These are phyloP conservation scores for Boletus vermiculosoides DNA, from an alignment of 768 basidiomycete genomes.

Conservation along the genomic window DNA sequence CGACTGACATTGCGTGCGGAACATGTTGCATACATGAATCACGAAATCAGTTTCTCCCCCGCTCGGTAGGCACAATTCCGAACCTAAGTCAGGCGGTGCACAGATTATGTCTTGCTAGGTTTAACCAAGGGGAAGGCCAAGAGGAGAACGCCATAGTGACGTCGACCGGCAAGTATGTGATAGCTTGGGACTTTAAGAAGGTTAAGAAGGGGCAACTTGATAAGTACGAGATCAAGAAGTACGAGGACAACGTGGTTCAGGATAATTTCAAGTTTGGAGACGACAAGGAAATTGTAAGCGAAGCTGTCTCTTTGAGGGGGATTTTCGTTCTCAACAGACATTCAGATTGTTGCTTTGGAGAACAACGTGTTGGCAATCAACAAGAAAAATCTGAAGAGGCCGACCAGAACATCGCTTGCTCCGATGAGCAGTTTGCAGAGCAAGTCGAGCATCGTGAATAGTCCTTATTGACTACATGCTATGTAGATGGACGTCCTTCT, in stretches of 20 bases:
- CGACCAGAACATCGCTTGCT: slow-evolving; percentile 70
- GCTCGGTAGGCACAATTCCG: slow-evolving; percentile 63
- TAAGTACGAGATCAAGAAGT: slow-evolving; percentile 96
- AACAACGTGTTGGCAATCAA: slow-evolving; percentile 93
- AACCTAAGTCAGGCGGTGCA: background rate
- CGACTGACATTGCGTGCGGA: slow-evolving; percentile 85
- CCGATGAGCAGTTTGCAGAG: slow-evolving; percentile 43
- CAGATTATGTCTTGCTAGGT: slow-evolving; percentile 47
- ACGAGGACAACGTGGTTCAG: slow-evolving; percentile 91
- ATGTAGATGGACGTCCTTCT: slow-evolving; percentile 2
- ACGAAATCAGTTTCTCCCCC: slow-evolving; percentile 83
- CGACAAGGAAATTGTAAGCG: slow-evolving; percentile 88
- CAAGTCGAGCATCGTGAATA: slow-evolving; percentile 66
- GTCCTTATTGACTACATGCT: slow-evolving; percentile 46
- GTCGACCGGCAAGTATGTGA: slow-evolving; percentile 85
- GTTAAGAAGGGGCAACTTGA: slow-evolving; percentile 90
- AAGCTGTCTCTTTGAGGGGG: background rate
- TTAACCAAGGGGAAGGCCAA: slow-evolving; percentile 86
- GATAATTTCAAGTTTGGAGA: slow-evolving; percentile 98
- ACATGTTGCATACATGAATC: slow-evolving; percentile 93
- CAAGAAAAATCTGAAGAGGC: slow-evolving; percentile 88
- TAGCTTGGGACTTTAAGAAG: slow-evolving; percentile 97
- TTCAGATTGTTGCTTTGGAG: slow-evolving; percentile 90
- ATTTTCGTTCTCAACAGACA: slow-evolving; percentile 5
- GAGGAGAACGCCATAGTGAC: slow-evolving; percentile 96